These are phyloP conservation scores for Populus euphratica DNA, from an alignment of 345 rosid genomes.

Conservation along the genomic window DNA sequence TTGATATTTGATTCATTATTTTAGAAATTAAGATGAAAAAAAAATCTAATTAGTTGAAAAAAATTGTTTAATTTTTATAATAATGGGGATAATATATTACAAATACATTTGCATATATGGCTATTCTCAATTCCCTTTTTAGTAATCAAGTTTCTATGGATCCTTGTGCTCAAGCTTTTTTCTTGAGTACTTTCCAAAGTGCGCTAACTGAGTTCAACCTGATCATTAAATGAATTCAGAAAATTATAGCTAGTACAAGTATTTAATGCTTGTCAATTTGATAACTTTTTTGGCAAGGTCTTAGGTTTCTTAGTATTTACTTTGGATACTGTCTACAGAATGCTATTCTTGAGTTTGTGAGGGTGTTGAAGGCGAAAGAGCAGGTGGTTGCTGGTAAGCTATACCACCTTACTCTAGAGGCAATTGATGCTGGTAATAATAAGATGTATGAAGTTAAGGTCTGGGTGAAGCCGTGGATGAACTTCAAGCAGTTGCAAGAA, in stretches of 20 bases:
- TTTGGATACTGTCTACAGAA: slow-evolving; percentile 38
- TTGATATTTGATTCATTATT: neutral
- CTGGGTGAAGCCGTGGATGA: slow-evolving; percentile 89
- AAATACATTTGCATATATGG: too few relatives aligned
- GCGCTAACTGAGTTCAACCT: too few relatives aligned
- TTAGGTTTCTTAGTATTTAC: neutral
- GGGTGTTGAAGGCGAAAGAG: slow-evolving; percentile 77
- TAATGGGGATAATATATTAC: too few relatives aligned
- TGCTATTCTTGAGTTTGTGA: slow-evolving; percentile 68
- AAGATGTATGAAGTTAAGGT: slow-evolving; percentile 80
- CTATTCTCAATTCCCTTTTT: too few relatives aligned
- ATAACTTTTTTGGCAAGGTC: neutral
- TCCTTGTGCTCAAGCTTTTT: neutral
- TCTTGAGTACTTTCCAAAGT: neutral
- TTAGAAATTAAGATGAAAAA: neutral
- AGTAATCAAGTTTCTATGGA: neutral
- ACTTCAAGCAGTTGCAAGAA: slow-evolving; percentile 79
- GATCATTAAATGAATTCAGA: neutral
- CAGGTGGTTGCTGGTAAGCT: slow-evolving; percentile 80
- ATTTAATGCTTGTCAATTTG: neutral
- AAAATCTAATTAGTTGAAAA: too few relatives aligned
- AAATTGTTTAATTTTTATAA: too few relatives aligned
- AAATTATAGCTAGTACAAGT: neutral
- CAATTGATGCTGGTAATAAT: slow-evolving; percentile 67
- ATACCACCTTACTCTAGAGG: slow-evolving; percentile 73